A percentile compares a stretch with the other conserved stretches of the same genome.
These are phyloP conservation scores for Lablab purpureus DNA, from an alignment of 306 rosid genomes.

Conservation along the genomic window DNA sequence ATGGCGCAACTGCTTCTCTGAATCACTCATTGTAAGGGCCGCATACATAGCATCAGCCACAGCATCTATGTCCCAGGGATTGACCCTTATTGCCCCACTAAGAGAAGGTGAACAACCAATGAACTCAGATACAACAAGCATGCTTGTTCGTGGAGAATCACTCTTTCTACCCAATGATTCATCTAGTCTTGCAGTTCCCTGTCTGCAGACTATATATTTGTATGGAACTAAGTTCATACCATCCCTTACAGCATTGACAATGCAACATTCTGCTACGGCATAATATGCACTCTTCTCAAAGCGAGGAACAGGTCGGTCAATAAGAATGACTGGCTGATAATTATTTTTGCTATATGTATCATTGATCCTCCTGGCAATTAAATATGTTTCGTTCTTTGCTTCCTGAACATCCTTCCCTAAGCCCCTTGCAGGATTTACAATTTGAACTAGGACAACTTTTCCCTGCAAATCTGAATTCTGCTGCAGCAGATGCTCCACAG, in stretches of 20 bases:
- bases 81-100: constrained; percentile 92
- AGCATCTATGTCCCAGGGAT: constrained; percentile 88
- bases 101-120: constrained; percentile 92
- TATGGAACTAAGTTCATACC: constrained; percentile 93
- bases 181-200: constrained; percentile 67
- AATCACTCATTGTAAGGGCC: constrained; percentile 68
- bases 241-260: constrained; percentile 88
- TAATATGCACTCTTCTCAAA: constrained; percentile 86
- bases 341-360: constrained; percentile 59
- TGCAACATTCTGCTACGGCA: constrained; percentile 84
- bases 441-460: constrained; percentile 74
- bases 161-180: constrained; percentile 58
- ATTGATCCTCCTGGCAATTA: constrained; percentile 71
- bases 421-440: constrained; percentile 91
- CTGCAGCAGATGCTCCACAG: constrained; percentile 78
- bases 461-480: constrained; percentile 69
- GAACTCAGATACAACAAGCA: constrained; percentile 92
- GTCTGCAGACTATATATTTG: constrained; percentile 82
- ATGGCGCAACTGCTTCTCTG: constrained; percentile 80
- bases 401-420: constrained; percentile 85
- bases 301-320: constrained; percentile 77
- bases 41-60: constrained; percentile 76
- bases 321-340: constrained; percentile 75
- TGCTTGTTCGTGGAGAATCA: constrained; percentile 65
- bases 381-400: constrained; percentile 69